Evolutionary conservation across 257 asterid species (phyloP).

Genomic region (Solanum arcanum): DNA sequence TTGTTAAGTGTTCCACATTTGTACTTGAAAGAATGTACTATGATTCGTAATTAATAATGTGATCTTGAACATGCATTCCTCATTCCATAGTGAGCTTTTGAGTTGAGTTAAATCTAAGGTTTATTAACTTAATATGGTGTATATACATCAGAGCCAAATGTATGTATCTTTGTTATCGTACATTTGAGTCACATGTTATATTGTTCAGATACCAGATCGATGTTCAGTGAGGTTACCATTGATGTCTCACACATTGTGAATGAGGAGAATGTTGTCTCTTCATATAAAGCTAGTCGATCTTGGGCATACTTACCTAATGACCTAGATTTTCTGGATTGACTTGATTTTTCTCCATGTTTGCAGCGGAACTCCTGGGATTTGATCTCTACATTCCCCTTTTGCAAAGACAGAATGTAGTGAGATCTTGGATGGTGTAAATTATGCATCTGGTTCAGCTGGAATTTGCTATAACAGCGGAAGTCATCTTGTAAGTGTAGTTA

Average conservation of each 20-base stretch:
- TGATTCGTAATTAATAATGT: no score
- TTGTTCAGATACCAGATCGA: not conserved
- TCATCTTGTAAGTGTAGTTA: no score
- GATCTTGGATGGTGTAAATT: slow-evolving; percentile 37
- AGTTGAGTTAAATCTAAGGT: not conserved
- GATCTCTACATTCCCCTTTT: slow-evolving; percentile 18
- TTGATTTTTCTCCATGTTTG: not conserved
- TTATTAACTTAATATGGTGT: not conserved
- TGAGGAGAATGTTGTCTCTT: not conserved
- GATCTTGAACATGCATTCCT: not conserved
- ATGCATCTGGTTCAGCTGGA: slow-evolving; percentile 62
- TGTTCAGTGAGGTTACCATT: no score
- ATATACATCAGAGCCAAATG: not conserved
- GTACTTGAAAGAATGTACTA: no score
- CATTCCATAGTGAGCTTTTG: not conserved
- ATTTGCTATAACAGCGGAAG: slow-evolving; percentile 31
- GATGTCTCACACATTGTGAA: not conserved
- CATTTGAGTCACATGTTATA: not conserved
- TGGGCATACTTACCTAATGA: not conserved
- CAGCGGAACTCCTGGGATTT: slow-evolving; percentile 27
- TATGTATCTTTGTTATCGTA: not conserved
- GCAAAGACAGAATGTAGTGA: slow-evolving; percentile 13
- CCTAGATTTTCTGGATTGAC: not conserved
- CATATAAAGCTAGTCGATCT: not conserved
- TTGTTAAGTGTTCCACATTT: no score